A percentile compares a stretch with the other conserved stretches of the same genome.
phyloP scores from a whole-genome alignment of 495 filamentous ascomycete species.

The Daldinia loculata region DNA sequence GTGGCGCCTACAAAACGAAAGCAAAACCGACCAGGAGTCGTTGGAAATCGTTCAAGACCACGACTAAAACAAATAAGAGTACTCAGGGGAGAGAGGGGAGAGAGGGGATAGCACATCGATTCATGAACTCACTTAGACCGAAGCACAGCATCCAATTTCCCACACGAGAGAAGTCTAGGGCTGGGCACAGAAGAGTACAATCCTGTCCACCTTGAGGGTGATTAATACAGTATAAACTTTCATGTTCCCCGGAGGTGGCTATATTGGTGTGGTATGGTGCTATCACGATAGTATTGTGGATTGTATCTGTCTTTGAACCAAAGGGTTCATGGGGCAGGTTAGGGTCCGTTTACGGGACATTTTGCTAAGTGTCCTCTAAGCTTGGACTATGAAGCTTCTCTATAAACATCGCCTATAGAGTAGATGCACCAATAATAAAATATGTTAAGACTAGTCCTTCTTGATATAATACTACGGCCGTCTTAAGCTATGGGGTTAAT shows the following conservation, averaged over 20 bases:
- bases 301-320: neutral
- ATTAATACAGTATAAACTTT: neutral
- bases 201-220: constrained; percentile 29
- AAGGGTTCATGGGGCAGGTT: neutral
- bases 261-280: neutral
- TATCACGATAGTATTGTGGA: neutral
- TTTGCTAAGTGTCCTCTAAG: neutral
- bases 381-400: neutral
- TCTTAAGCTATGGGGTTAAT: neutral
- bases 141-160: constrained; percentile 37
- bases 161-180: constrained; percentile 2
- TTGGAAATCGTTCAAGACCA: constrained; percentile 3
- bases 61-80: neutral
- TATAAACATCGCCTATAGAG: neutral
- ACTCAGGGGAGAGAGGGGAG: neutral
- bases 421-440: neutral
- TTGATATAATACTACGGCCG: neutral
- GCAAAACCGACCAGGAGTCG: constrained; percentile 8
- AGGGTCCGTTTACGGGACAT: neutral
- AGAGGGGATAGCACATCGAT: constrained; percentile 12
- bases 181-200: constrained; percentile 27
- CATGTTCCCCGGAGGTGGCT: neutral
- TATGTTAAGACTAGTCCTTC: neutral
- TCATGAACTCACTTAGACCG: constrained; percentile 27
- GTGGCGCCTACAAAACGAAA: neutral